These are phyloP conservation scores for Hypericum perforatum DNA, from an alignment of 345 rosid species.

Conservation along the genomic window DNA sequence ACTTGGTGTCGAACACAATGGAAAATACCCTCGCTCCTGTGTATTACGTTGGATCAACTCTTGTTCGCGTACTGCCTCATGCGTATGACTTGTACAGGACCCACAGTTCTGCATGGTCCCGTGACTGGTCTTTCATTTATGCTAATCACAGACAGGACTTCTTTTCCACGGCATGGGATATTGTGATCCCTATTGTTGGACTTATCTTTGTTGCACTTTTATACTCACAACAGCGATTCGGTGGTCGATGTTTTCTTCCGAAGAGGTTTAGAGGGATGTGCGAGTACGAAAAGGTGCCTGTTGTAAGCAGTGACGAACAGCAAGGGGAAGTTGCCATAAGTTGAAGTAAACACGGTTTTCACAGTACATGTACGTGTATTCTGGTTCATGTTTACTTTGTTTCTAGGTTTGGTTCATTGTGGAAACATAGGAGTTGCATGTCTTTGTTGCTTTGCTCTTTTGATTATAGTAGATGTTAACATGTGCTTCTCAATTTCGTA, in stretches of 20 bases:
- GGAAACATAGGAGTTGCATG: too few species aligned
- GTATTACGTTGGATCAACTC: slow-evolving; percentile 53
- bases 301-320: slow-evolving; percentile 7
- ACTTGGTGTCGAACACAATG: slow-evolving; percentile 38
- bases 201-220: slow-evolving; percentile 44
- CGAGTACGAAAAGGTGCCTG: slow-evolving; percentile 52
- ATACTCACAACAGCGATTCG: slow-evolving; percentile 64
- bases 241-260: slow-evolving; percentile 56
- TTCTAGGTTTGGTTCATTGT: too few species aligned
- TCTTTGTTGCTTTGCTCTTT: too few species aligned
- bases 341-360: too few species aligned
- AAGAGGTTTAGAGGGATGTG: slow-evolving; percentile 35
- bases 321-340: too few species aligned
- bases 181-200: slow-evolving; percentile 47
- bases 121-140: slow-evolving; percentile 55
- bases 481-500: too few species aligned
- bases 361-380: too few species aligned
- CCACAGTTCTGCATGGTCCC: slow-evolving; percentile 40
- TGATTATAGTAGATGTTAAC: too few species aligned
- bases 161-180: slow-evolving; percentile 79
- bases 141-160: slow-evolving; percentile 70
- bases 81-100: slow-evolving; percentile 80
- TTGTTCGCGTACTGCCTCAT: slow-evolving; percentile 66
- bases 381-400: too few species aligned
- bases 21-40: slow-evolving; percentile 41